Evolutionary conservation across 2,329 filamentous ascomycete species (phyloP), one percentile per base, ranked within the genome.

Genomic region (Macrophomina phaseolina): DNA sequence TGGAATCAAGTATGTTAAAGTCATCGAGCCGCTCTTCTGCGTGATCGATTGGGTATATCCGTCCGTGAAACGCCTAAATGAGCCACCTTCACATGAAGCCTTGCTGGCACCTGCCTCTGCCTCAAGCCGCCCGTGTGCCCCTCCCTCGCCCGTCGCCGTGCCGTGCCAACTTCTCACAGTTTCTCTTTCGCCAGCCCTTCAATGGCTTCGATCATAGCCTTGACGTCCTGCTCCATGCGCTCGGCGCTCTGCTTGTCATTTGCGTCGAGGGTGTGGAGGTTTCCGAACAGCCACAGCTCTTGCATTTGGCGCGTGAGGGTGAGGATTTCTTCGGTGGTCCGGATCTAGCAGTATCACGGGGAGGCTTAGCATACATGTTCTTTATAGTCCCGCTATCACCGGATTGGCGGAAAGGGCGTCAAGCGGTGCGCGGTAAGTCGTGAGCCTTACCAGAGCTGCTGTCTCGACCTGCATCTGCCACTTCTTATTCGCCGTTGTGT

Each of bases 211-310:
- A 80, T 79, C 4, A 87, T 81, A n/a, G 75, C 79, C 64, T 72
- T 76, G 9, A 81, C 82, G 71, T 83, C 80, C 61, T 78, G 77
- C 69, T 86, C 84, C 38, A 83, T 76, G 68, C 75, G 74, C 68
- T 73, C 77, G 12, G 51, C 32, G 32, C 30, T 65, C 52, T 65
- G 51, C 32, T 65, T 65, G 30, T 48, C 63, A 23, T 58, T 65
- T 12, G 51, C 36, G 32, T 61, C 69, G 1, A 89, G 74, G 0
- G 86, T 89, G 66, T 89, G 83, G 51, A 90, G 80, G 67, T 86
- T 86, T 3, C 89, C 89, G 71, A 89, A 90, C 5, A 90, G 79
- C 89, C 89, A 90, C 28, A 87, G 81, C 73, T 90, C 88, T 73
- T 90, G 89, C 77, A 91, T 80, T 32, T 84, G 82, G 28, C 88